phyloP scores from a whole-genome alignment of 805 yeast species.

The Pichia nanzhaoensis region DNA sequence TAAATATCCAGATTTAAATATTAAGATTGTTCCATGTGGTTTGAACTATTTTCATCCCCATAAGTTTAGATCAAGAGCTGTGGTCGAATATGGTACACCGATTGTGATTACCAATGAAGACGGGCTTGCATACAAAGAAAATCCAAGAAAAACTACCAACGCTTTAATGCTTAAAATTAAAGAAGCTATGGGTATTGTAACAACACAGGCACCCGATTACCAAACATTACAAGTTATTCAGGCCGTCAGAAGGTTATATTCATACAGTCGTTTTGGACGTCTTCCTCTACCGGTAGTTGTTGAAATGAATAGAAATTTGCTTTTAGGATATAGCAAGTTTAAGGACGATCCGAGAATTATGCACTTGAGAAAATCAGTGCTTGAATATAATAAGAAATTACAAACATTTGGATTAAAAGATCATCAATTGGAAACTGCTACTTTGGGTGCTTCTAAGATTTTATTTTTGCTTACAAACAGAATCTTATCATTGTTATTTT shows the following conservation, averaged over 20 bases:
- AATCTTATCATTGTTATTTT: conserved; percentile 44
- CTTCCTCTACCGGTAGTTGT: conserved; percentile 82
- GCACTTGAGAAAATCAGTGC: conserved; percentile 55
- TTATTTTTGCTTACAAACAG: conserved; percentile 51
- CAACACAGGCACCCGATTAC: conserved; percentile 79
- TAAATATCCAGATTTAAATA: conserved; percentile 56
- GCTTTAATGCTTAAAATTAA: conserved; percentile 60
- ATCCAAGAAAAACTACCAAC: conserved; percentile 64
- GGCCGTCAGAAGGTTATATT: conserved; percentile 85
- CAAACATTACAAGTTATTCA: conserved; percentile 87
- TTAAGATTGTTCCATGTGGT: conserved; percentile 90
- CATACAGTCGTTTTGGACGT: conserved; percentile 32
- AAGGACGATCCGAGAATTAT: conserved; percentile 66
- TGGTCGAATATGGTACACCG: conserved; percentile 88
- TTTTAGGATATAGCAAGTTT: conserved; percentile 72
- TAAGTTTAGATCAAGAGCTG: conserved; percentile 92
- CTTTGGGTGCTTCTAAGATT: conserved; percentile 44
- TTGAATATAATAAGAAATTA: conserved; percentile 60
- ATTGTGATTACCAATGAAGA: conserved; percentile 55
- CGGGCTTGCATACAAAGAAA: conserved; percentile 57
- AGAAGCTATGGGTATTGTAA: conserved; percentile 68
- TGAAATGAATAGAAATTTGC: conserved; percentile 83
- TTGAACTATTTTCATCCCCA: conserved; percentile 96
- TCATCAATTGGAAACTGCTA: conserved; percentile 59
- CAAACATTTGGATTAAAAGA: conserved; percentile 59